phyloP scores from a whole-genome alignment of 2,329 filamentous ascomycete genomes.

The Alternaria infectoria region DNA sequence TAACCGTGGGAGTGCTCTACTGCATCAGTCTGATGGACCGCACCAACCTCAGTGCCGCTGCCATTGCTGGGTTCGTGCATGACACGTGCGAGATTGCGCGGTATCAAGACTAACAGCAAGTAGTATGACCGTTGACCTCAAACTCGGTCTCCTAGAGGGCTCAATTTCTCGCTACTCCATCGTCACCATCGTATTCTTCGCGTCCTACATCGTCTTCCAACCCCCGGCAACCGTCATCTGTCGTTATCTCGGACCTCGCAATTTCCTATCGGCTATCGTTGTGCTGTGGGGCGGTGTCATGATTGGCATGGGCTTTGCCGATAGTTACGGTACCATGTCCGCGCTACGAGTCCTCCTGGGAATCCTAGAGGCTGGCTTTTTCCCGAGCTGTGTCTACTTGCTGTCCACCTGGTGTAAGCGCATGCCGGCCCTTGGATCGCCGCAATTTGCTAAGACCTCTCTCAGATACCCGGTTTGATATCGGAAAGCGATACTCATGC shows the following conservation, averaged over 20 bases:
- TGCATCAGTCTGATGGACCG: constrained; percentile 80
- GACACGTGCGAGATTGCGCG: background rate
- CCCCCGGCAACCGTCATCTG: constrained; percentile 50
- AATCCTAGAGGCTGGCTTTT: constrained; percentile 50
- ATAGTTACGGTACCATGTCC: constrained; percentile 45
- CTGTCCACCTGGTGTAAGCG: constrained; percentile 48
- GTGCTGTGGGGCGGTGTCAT: constrained; percentile 53
- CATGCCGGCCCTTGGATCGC: too few species aligned
- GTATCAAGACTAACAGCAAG: constrained; percentile 25
- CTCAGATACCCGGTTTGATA: constrained; percentile 62
- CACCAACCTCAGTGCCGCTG: constrained; percentile 75
- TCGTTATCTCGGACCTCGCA: constrained; percentile 50
- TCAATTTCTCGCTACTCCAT: constrained; percentile 57
- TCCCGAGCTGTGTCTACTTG: constrained; percentile 54
- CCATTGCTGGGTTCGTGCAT: constrained; percentile 66
- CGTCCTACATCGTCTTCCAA: constrained; percentile 53
- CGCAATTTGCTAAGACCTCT: background rate
- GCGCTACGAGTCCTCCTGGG: constrained; percentile 50
- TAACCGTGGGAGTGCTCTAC: constrained; percentile 66
- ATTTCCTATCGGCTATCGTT: constrained; percentile 44
- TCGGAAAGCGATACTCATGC: constrained; percentile 71
- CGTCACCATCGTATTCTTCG: constrained; percentile 61
- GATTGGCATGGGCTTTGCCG: constrained; percentile 52
- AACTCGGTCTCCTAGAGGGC: constrained; percentile 33
- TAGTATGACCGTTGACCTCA: constrained; percentile 51